A percentile compares a stretch with the other conserved stretches of the same genome.
Evolutionary conservation across 345 rosid species (phyloP).

Genomic region (Combretum micranthum): DNA sequence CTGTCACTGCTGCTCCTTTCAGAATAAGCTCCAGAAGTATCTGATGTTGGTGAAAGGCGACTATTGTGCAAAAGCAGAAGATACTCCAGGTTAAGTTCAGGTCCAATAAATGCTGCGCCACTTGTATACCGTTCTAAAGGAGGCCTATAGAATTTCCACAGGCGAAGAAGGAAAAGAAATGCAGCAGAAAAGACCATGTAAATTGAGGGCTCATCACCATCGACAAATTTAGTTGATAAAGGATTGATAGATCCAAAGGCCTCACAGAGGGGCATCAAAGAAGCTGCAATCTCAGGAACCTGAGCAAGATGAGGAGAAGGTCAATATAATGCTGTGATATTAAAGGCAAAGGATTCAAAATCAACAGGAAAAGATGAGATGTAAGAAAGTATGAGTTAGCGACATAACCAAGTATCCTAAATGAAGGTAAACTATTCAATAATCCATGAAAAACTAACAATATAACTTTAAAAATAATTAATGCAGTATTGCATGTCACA

Average conservation of each 20-base stretch:
- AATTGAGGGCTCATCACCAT: slow-evolving; percentile 33
- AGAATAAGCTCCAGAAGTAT: slow-evolving; percentile 16
- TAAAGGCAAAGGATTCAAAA: slow-evolving; percentile 1
- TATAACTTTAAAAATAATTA: too few relatives aligned
- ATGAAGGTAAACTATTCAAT: too few relatives aligned
- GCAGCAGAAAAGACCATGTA: slow-evolving; percentile 60
- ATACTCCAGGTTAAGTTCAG: slow-evolving; percentile 49
- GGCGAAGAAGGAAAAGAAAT: slow-evolving; percentile 64
- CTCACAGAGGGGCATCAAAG: slow-evolving; percentile 67
- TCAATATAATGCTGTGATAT: not conserved
- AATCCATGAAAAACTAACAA: too few relatives aligned
- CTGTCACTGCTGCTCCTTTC: slow-evolving; percentile 15
- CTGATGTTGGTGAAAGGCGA: slow-evolving; percentile 18
- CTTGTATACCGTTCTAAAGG: slow-evolving; percentile 31
- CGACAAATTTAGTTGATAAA: slow-evolving; percentile 19
- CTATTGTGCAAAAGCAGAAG: slow-evolving; percentile 45
- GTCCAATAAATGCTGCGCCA: slow-evolving; percentile 31
- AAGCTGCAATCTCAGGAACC: slow-evolving; percentile 69
- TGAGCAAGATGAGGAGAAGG: slow-evolving; percentile 8
- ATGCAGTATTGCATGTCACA: too few relatives aligned
- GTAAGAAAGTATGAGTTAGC: too few relatives aligned
- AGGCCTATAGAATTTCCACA: slow-evolving; percentile 69
- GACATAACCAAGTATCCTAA: too few relatives aligned
- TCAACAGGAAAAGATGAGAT: not conserved
- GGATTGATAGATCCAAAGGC: slow-evolving; percentile 52